Evolutionary conservation across 1,139 yeast species (phyloP), one percentile per base, ranked within the genome.

Genomic region (Zygosaccharomyces pseudobailii): DNA sequence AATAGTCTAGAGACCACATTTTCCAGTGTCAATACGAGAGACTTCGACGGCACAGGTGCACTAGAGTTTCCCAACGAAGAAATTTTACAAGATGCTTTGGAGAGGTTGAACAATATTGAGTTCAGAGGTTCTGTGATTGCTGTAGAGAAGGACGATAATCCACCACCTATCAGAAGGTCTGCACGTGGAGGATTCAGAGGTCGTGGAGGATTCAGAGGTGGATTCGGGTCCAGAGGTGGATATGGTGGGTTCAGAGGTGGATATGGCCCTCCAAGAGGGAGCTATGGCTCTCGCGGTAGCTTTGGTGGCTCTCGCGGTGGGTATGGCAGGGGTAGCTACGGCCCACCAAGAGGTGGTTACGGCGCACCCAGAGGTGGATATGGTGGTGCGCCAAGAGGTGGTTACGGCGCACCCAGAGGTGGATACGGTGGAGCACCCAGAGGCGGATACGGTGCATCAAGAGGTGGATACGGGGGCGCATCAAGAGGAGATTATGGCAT

Each of bases 81-180:
- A 49, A 88, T 86, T 63, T 74, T 87, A 68, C 82, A 77, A 52
- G 76, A 76, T 55, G 87, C 94, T 43, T 70, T 87, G 54, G 80
- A 80, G 49, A 76, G 78, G 62, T 74, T 87, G 61, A 82, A 83
- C 68, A 87, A 84, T 59, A 72, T 80, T 53, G 89, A 82, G 52
- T 83, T 79, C 74, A 79, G 80, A 65, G 96, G 87, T 55, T 66
- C 79, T 49, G 71, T 74, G 45, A 71, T 87, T 51, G 67, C 76
- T 52, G 87, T 90, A 51, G 87, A 82, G 70, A 88, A 81, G 71
- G 96, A 87, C 67, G 84, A 85, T 62, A 78, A 85, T 62, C 76
- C 80, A 48, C 89, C 90, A 55, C 84, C 84, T 61, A 76, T 83
- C 56, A 84, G 87, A 57, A 74, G 80, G 63, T 58, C 65, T 31